phyloP scores from a whole-genome alignment of 148 eudicot genomes.

The Selenicereus undatus region DNA sequence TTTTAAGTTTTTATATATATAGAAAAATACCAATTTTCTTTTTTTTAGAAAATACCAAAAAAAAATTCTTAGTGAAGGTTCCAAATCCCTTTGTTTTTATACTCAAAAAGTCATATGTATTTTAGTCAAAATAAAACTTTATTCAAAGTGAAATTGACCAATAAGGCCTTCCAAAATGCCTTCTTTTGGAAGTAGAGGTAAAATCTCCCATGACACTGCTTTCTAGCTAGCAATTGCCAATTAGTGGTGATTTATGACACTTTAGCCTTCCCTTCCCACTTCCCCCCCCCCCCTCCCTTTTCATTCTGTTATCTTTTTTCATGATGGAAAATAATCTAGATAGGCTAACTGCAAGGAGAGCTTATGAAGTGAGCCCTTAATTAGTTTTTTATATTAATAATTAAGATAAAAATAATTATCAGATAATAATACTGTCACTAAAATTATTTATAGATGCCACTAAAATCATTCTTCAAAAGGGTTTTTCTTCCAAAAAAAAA shows the following conservation, averaged over 20 bases:
- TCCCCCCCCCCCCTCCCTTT: background rate
- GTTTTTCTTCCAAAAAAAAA: no score
- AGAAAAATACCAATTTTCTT: background rate
- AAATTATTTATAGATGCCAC: no score
- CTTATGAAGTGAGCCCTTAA: no score
- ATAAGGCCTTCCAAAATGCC: slow-evolving; percentile 13
- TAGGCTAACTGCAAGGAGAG: no score
- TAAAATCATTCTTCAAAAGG: background rate
- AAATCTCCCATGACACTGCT: slow-evolving; percentile 3
- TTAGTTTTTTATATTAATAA: no score
- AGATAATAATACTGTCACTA: no score
- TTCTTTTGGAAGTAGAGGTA: slow-evolving; percentile 11
- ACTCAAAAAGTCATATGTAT: slow-evolving; percentile 15
- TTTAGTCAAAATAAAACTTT: slow-evolving; percentile 15
- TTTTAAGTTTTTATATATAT: slow-evolving; percentile 4
- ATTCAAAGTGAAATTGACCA: slow-evolving; percentile 8
- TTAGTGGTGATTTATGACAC: slow-evolving; percentile 26
- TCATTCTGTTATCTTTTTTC: background rate
- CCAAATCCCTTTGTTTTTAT: slow-evolving; percentile 9
- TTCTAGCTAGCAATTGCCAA: slow-evolving; percentile 22
- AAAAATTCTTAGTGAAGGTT: slow-evolving; percentile 24
- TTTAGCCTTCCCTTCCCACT: slow-evolving; percentile 8
- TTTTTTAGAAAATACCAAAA: background rate
- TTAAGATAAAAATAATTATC: no score
- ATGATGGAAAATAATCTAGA: background rate